Evolutionary conservation across 345 rosid species (phyloP).

Genomic region (Rhodamnia rubescens): DNA sequence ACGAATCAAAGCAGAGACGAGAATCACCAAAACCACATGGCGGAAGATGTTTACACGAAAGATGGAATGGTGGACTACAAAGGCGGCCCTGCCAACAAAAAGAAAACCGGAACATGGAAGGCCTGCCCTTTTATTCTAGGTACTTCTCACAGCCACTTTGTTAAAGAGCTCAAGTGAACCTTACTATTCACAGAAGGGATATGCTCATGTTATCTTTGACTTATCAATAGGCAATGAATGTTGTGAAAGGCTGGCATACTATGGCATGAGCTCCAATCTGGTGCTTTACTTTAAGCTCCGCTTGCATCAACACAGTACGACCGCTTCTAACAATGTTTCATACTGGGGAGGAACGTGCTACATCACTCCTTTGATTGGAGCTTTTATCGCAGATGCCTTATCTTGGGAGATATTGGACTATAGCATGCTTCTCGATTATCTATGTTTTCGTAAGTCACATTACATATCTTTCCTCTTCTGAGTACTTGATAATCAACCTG

Average conservation of each 20-base stretch:
- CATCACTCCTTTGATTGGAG: slow-evolving; percentile 73
- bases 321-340: slow-evolving; percentile 49
- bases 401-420: slow-evolving; percentile 78
- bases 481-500: neutral
- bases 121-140: slow-evolving; percentile 84
- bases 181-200: neutral
- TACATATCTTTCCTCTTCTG: neutral
- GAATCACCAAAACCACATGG: slow-evolving; percentile 4
- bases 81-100: slow-evolving; percentile 51
- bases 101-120: slow-evolving; percentile 62
- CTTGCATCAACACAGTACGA: slow-evolving; percentile 31
- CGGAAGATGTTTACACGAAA: slow-evolving; percentile 35
- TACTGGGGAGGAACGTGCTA: slow-evolving; percentile 82
- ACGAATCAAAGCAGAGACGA: neutral
- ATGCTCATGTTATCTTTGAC: neutral
- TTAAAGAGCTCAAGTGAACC: neutral
- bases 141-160: slow-evolving; percentile 4
- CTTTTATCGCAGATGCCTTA: slow-evolving; percentile 84
- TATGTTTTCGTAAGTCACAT: slow-evolving; percentile 42
- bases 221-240: slow-evolving; percentile 42
- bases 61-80: slow-evolving; percentile 56
- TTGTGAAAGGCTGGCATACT: slow-evolving; percentile 63
- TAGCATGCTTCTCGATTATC: slow-evolving; percentile 51
- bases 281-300: slow-evolving; percentile 46
- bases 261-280: slow-evolving; percentile 78